phyloP scores from a whole-genome alignment of 257 asterid genomes.

The Forsythia viridissima region DNA sequence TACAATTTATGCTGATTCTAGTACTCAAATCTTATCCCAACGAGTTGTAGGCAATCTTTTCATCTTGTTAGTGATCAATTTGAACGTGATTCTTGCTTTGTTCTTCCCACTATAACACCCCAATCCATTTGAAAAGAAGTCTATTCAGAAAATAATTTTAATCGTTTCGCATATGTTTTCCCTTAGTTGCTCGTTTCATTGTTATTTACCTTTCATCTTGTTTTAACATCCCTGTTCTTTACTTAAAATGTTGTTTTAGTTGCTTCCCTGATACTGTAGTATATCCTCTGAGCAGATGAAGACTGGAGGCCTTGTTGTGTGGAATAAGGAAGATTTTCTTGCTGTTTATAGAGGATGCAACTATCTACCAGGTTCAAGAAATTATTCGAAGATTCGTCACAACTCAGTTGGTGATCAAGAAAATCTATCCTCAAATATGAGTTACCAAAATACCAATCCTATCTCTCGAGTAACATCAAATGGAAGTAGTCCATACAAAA shows the following conservation, averaged over 20 bases:
- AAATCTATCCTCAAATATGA: constrained; percentile 26
- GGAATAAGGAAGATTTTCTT: constrained; percentile 70
- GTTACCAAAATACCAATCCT: constrained; percentile 13
- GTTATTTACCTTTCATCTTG: neutral
- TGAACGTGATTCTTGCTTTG: neutral
- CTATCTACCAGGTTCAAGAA: constrained; percentile 29
- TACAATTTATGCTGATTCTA: constrained; percentile 10
- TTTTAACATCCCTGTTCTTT: neutral
- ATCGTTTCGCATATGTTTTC: neutral
- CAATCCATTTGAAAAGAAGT: neutral
- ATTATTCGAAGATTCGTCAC: constrained; percentile 18
- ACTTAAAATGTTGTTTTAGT: constrained; percentile 13
- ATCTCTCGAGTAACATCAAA: constrained; percentile 31
- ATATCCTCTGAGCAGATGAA: constrained; percentile 54
- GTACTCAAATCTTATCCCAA: constrained; percentile 15
- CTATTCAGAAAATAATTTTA: neutral
- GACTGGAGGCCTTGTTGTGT: constrained; percentile 79
- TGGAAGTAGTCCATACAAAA: constrained; percentile 30
- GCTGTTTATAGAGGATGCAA: constrained; percentile 76
- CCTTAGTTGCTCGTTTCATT: neutral
- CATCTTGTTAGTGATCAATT: constrained; percentile 1
- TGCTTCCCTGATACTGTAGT: constrained; percentile 22
- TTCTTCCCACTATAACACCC: neutral
- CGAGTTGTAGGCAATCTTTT: constrained; percentile 1
- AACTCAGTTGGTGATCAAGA: constrained; percentile 26